Base-by-base conservation (phyloP, 352 stramenopile species). In the Pythium folliculosum region DNA sequence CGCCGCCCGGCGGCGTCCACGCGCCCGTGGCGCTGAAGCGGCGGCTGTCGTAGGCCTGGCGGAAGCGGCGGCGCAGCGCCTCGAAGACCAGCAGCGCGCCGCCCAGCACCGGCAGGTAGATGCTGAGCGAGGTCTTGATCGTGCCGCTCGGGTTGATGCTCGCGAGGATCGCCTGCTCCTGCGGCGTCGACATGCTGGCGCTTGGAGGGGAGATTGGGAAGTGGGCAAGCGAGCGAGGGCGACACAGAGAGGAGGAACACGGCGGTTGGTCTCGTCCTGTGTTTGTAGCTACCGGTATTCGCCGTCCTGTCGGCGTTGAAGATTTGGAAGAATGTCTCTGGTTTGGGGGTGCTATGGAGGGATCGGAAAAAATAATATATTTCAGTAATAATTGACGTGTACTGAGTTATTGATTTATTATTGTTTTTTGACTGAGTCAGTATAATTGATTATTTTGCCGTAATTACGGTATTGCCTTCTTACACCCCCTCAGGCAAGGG, bases 111-210 rank as follows among this genome's bases (percentile, higher is more conserved):
- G 81, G 63, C 32, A 86, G 71, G 64, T 94, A 92, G 60, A 94
- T 90, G 61, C 65, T 77, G 22, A 78, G 65, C 52, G 80, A 91
- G 5, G 81, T 92, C 64, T 83, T 76, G 57, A 94, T 67, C 53
- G 86, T 93, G 47, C 63, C 71, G 63, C 84, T 92, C 47, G 86
- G 86, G 62, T 94, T 78, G 56, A 82, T 77, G 58, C 72, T 87
- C 19, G 82, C 84, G 10, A 70, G 58, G 10, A 68, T 64, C 3
- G 80, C 82, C 17, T 90, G 70, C 53, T 84, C 54, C 53, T 88
- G 81, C 35, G 84, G 81, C 48, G 79, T 76, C 61, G 64, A 78
- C 67, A 72, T 76, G 14, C n/a, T 49, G 9, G 12, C 2, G 16
- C 13, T 16, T 21, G 25, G 5, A 5, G 55, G 30, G 22, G 9